A percentile compares a stretch with the other conserved stretches of the same genome.
Conservation (phyloP, 345 rosid genomes). For the Camelina neglecta region DNA sequence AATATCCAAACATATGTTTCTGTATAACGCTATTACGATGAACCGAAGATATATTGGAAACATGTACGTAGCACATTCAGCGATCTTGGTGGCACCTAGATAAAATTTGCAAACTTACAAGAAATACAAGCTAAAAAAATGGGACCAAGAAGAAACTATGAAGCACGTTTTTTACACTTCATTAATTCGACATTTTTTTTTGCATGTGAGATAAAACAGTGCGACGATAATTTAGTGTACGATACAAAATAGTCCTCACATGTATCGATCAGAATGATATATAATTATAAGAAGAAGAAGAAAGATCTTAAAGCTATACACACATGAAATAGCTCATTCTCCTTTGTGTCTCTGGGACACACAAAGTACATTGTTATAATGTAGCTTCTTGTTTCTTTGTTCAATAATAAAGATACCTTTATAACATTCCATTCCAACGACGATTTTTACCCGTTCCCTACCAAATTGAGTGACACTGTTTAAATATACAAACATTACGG, state of each 20-base stretch:
- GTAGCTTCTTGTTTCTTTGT: conserved; percentile 17
- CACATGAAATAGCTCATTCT: conserved; percentile 7
- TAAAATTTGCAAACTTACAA: conserved; percentile 14
- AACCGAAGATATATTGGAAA: neutral
- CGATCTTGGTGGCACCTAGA: conserved; percentile 8
- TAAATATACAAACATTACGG: no score
- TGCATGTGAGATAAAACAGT: conserved; percentile 16
- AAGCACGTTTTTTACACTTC: conserved; percentile 21
- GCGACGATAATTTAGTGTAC: conserved; percentile 20
- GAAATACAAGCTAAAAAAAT: neutral
- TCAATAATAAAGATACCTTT: conserved; percentile 6
- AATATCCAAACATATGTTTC: neutral
- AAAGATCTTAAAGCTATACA: neutral
- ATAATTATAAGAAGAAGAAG: conserved; percentile 5
- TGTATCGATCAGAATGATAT: conserved; percentile 20
- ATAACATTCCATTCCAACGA: neutral
- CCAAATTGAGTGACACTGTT: neutral
- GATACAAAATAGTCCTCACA: neutral
- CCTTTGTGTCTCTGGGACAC: neutral
- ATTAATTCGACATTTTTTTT: neutral
- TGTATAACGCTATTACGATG: neutral
- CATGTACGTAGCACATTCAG: neutral
- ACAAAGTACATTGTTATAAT: conserved; percentile 3
- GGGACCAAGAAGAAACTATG: neutral
- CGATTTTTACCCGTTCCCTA: neutral